A percentile compares a stretch with the other conserved stretches of the same genome.
Conservation (phyloP, 2,329 filamentous ascomycete genomes). For the Cercospora citrullina region DNA sequence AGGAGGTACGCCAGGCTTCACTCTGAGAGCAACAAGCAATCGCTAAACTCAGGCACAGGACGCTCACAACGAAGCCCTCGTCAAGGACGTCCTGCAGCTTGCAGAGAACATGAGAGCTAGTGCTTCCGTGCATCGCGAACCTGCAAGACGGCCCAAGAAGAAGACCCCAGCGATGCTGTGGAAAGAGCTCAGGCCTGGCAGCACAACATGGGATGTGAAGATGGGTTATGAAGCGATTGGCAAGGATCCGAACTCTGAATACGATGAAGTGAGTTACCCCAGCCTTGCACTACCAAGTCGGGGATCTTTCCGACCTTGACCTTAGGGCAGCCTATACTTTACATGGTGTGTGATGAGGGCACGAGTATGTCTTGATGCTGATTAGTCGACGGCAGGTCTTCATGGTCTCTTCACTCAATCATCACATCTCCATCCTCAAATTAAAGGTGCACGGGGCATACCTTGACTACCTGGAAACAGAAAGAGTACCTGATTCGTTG, state of each 20-base stretch:
- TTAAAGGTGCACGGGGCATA: conserved; percentile 59
- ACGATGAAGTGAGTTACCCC: conserved; percentile 50
- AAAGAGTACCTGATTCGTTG: conserved; percentile 37
- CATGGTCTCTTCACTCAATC: conserved; percentile 62
- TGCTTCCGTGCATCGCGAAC: conserved; percentile 8
- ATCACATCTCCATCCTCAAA: conserved; percentile 61
- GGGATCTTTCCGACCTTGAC: not conserved
- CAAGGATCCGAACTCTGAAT: conserved; percentile 43
- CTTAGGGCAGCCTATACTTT: not conserved
- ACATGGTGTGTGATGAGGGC: not conserved
- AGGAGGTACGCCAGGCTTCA: not conserved
- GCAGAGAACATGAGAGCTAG: conserved; percentile 21
- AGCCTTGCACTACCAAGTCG: not conserved
- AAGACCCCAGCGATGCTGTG: conserved; percentile 53
- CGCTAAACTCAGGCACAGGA: conserved; percentile 30
- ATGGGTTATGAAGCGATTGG: conserved; percentile 59
- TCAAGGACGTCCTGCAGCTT: conserved; percentile 30
- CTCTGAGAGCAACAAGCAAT: conserved; percentile 6
- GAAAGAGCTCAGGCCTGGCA: conserved; percentile 52
- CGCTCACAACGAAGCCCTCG: conserved; percentile 38
- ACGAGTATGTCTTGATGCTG: not conserved
- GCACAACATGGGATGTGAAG: conserved; percentile 57
- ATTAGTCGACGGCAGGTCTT: conserved; percentile 52
- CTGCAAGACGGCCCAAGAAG: conserved; percentile 32
- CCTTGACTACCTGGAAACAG: conserved; percentile 55